Percentiles rank a stretch among this genome's conserved stretches.
Conservation (phyloP, 495 filamentous ascomycete species). For the Penicillium simplicissimum region DNA sequence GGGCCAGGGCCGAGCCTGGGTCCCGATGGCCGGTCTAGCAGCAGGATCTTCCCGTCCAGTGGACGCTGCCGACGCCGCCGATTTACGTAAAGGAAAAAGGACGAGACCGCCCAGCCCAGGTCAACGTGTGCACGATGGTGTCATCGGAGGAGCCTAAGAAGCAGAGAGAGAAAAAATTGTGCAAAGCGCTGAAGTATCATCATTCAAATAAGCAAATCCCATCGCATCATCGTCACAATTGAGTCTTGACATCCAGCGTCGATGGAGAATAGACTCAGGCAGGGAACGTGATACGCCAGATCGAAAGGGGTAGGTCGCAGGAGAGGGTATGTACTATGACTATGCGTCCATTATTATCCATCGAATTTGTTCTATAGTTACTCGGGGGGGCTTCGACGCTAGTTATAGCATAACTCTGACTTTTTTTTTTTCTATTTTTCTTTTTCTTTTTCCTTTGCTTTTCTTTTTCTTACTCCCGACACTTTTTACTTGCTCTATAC, state of each 20-base stretch:
- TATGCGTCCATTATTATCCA: too few relatives aligned
- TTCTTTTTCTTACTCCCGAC: background rate
- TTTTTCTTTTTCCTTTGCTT: background rate
- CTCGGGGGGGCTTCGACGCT: background rate
- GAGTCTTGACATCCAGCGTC: background rate
- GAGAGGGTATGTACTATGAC: background rate
- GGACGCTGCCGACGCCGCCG: conserved; percentile 24
- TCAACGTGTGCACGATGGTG: conserved; percentile 17
- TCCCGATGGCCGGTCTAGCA: conserved; percentile 21
- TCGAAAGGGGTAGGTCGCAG: background rate
- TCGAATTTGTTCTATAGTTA: background rate
- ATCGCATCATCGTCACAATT: background rate
- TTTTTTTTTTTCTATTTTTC: background rate
- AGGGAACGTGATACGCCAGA: background rate
- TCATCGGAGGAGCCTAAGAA: conserved; percentile 6
- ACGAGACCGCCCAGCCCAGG: conserved; percentile 14
- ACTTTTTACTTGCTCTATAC: background rate
- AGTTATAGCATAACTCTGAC: background rate
- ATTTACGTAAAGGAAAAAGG: conserved; percentile 40
- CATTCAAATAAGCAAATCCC: background rate
- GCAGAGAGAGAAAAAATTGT: background rate
- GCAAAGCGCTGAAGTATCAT: background rate
- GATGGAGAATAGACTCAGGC: background rate
- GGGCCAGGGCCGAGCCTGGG: conserved; percentile 13
- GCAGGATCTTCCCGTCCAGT: conserved; percentile 27